Base-by-base conservation (phyloP, 108 stramenopile genomes). In the Cyclotella sp. region DNA sequence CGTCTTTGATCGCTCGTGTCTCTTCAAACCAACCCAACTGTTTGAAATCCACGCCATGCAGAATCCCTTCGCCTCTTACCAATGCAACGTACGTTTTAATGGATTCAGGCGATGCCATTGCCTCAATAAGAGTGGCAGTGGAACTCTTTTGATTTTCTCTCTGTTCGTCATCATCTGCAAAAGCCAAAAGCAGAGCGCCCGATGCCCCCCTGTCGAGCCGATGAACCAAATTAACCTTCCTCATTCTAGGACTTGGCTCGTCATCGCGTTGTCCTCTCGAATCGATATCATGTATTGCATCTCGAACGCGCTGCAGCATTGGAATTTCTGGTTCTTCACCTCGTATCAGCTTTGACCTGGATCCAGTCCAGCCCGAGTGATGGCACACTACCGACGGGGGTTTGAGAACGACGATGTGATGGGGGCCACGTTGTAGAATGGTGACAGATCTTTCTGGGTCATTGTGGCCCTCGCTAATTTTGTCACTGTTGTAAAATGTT, bases 31-130 rank as follows among this genome's bases (percentile, higher is more conserved):
- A 93, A 19, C 90, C 92, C 74, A 88, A 83, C 22, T 68, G 15
- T 68, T 78, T 81, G 24, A 95, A 82, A 64, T 93, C 88, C 28
- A 84, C 79, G 43, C 86, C 94, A 24, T 72, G 75, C 0, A 93
- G 69, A 24, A 89, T 78, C 22, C 95, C 93, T 70, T 93, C 90
- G 0, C 95, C 95, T 59, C 95, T 82, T 12, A 93, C 92, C 67
- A 96, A 58, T 18, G 95, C 95, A 21, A 96, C 63, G 66, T 96
- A 96, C 0, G 91, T 94, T 75, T 96, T 96, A 70, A 76, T 86
- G 22, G 84, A 79, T 7, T 71, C 73, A 27, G 79, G 47, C 39
- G 67, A 55, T 70, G 62, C 29, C 81, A 95, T 74, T 26, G 91
- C 87, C 18, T 84, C 75, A 16, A 79, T 85, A 22, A 95, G 63